Evolutionary conservation across 805 yeast species (phyloP).

Genomic region (Maudiozyma barnettii): DNA sequence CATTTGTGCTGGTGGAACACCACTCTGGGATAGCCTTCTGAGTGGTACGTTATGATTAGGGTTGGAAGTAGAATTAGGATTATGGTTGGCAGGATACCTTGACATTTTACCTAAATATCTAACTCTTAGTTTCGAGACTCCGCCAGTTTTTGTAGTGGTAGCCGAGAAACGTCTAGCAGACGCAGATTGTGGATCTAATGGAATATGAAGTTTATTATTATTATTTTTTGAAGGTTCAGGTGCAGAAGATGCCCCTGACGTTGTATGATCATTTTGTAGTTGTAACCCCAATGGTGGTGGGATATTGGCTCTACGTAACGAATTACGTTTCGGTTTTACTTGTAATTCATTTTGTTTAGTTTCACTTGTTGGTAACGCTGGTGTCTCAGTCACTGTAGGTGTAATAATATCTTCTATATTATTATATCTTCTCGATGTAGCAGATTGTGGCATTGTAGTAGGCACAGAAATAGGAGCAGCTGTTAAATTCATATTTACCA

Average conservation of each 20-base stretch:
- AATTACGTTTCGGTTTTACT: slow-evolving; percentile 3
- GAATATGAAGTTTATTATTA: not conserved
- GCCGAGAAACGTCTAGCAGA: slow-evolving; percentile 6
- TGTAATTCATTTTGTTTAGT: not conserved
- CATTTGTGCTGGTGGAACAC: not conserved
- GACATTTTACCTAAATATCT: slow-evolving; percentile 19
- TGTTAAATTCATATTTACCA: not conserved
- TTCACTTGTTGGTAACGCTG: no score
- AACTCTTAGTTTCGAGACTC: slow-evolving; percentile 20
- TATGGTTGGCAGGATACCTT: not conserved
- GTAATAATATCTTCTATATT: slow-evolving; percentile 6
- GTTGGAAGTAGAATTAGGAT: not conserved
- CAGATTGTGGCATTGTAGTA: not conserved
- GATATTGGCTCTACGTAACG: slow-evolving; percentile 18
- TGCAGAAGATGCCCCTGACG: slow-evolving; percentile 1
- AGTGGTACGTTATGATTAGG: not conserved
- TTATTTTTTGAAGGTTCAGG: not conserved
- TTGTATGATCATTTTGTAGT: not conserved
- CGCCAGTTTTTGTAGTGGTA: not conserved
- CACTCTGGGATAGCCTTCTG: not conserved
- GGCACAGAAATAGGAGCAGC: not conserved
- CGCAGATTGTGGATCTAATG: not conserved
- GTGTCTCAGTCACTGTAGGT: slow-evolving; percentile 1
- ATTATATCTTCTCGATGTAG: not conserved
- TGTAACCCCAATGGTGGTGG: slow-evolving; percentile 18